Evolutionary conservation across 2,329 filamentous ascomycete species (phyloP), one percentile per base, ranked within the genome.

Genomic region (Chaetoscypha palmicola): DNA sequence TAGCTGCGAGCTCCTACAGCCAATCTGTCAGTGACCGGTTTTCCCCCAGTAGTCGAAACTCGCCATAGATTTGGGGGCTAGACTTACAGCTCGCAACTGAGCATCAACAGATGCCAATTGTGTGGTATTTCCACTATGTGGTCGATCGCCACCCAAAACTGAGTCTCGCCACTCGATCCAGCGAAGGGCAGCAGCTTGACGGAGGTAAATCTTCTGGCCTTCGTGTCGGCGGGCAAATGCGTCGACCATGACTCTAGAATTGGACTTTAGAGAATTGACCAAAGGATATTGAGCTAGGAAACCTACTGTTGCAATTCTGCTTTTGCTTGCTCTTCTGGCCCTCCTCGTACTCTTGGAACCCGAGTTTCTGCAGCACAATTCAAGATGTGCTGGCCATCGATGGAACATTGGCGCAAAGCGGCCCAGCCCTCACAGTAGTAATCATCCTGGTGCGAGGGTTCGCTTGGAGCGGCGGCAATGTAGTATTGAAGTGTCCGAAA

Each of bases 341-440:
- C 74, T 42, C 76, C 77, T 36, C 60, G 62, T 36, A 71, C 62
- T 34, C 66, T 64, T 3, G 77, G 76, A 10, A 81, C 77, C 41
- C 67, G 69, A 12, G 76, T 77, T 60, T 82, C 79, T 31, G 77
- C 77, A 17, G 75, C 77, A 55, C 74, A 77, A 57, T 81, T 77
- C 49, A 82, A 69, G 52, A 83, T 81, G 62, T 79, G 70, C 57
- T 79, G 77, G 5, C 78, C 78, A 54, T 82, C 79, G 32, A 79
- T 58, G 39, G 71, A 67, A 64, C 77, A 81, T 63, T 83, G 78
- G 32, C 78, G 72, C 40, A 83, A 64, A 12, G 71, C 71, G 3
- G 73, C 69, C 76, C 77, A 83, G 17, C 78, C 79, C 50, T 80
- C 76, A 10, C 77, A 78, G 62, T 77, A 74, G 57, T 79, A 78